Conservation (phyloP, 225 moss, liverwort and hornwort genomes). For the Polytrichum formosum region DNA sequence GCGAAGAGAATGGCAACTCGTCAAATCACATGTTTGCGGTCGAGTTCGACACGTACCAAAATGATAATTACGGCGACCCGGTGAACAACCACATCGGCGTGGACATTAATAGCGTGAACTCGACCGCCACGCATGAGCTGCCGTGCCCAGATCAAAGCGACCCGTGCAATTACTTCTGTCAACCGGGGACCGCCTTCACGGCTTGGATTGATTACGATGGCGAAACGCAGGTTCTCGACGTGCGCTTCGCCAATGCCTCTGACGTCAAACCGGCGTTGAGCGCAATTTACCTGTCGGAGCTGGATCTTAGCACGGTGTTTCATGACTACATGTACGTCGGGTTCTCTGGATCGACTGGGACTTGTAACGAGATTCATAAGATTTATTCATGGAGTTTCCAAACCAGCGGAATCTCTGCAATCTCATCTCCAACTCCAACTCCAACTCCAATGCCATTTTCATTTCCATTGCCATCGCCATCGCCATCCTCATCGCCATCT, state of each 20-base stretch:
- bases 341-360: background rate
- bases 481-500: background rate
- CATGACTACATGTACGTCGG: constrained; percentile 7
- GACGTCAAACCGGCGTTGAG: too few relatives aligned
- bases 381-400: constrained; percentile 4
- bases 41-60: background rate
- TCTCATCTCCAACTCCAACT: too few relatives aligned
- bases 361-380: background rate
- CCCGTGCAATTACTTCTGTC: background rate
- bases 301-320: background rate
- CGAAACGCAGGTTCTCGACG: background rate
- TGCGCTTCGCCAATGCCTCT: background rate
- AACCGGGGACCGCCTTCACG: background rate
- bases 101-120: background rate
- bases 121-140: background rate
- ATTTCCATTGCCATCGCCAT: too few relatives aligned
- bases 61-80: background rate
- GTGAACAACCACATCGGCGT: background rate
- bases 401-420: background rate
- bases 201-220: background rate
- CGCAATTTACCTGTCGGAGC: background rate
- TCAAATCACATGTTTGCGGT: constrained; percentile 20
- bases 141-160: too few relatives aligned
- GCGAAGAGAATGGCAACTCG: background rate
- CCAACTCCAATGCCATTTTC: background rate